Evolutionary conservation across 805 yeast genomes (phyloP).

Genomic region (Kodamaea neixiangensis): DNA sequence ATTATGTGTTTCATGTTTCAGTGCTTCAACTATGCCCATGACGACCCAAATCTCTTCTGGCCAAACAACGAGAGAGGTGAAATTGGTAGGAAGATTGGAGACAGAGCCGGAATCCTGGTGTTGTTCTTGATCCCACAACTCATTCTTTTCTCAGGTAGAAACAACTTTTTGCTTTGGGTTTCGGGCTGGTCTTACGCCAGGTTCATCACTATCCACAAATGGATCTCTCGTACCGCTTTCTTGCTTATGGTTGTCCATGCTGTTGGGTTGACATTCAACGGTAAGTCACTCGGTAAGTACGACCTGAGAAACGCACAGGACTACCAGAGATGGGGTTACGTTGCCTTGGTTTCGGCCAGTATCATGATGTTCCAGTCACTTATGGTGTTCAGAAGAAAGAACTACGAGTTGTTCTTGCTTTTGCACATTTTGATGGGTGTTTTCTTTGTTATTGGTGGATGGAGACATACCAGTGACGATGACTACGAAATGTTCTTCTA

Average conservation of each 20-base stretch:
- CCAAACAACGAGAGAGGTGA: conserved; percentile 21
- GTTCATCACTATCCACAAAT: conserved; percentile 65
- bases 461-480: conserved; percentile 49
- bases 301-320: conserved; percentile 28
- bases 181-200: conserved; percentile 46
- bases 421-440: conserved; percentile 36
- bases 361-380: conserved; percentile 50
- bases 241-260: conserved; percentile 56
- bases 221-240: conserved; percentile 57
- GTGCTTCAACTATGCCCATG: conserved; percentile 27
- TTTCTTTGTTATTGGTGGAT: conserved; percentile 53
- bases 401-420: conserved; percentile 53
- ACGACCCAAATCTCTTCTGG: conserved; percentile 28
- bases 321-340: conserved; percentile 38
- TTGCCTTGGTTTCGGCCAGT: conserved; percentile 35
- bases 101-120: conserved; percentile 54
- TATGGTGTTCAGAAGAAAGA: conserved; percentile 49
- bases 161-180: conserved; percentile 23
- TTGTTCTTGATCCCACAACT: conserved; percentile 57
- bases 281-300: conserved; percentile 37
- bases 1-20: conserved; percentile 32
- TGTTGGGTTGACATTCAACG: conserved; percentile 30
- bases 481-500: conserved; percentile 25
- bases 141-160: conserved; percentile 60
- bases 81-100: conserved; percentile 48